phyloP scores from a whole-genome alignment of 352 stramenopile genomes.

The Globisporangium abappressorium region DNA sequence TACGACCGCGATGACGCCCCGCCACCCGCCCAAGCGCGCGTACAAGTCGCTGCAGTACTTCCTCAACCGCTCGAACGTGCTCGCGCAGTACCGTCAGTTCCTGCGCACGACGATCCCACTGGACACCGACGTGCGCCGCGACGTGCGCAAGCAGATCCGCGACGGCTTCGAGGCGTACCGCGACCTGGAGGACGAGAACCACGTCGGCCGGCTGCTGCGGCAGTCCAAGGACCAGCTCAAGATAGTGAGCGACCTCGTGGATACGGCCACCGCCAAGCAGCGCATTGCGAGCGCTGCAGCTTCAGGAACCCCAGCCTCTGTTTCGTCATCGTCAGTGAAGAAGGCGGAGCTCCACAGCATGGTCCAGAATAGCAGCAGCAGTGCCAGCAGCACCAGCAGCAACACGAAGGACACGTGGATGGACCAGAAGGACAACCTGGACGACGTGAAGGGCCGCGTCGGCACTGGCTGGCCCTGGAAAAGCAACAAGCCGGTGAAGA shows the following conservation, averaged over 20 bases:
- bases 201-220: slow-evolving; percentile 42
- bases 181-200: slow-evolving; percentile 48
- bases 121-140: slow-evolving; percentile 31
- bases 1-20: not conserved
- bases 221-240: slow-evolving; percentile 62
- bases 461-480: slow-evolving; percentile 69
- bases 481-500: slow-evolving; percentile 35
- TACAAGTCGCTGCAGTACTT: slow-evolving; percentile 80
- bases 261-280: slow-evolving; percentile 56
- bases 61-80: slow-evolving; percentile 56
- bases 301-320: not conserved
- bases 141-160: slow-evolving; percentile 66
- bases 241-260: slow-evolving; percentile 65
- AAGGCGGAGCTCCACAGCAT: slow-evolving; percentile 4
- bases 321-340: not conserved
- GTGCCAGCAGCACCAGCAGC: not conserved
- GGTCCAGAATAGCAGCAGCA: slow-evolving; percentile 3
- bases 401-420: slow-evolving; percentile 33
- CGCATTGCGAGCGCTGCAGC: slow-evolving; percentile 15
- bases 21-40: slow-evolving; percentile 17
- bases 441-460: slow-evolving; percentile 58
- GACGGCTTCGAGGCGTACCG: slow-evolving; percentile 51
- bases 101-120: slow-evolving; percentile 56
- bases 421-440: slow-evolving; percentile 33
- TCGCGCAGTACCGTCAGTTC: slow-evolving; percentile 67